Evolutionary conservation across 208 protist species (phyloP), one percentile per base, ranked within the genome.

Genomic region (Pavlovales sp.): DNA sequence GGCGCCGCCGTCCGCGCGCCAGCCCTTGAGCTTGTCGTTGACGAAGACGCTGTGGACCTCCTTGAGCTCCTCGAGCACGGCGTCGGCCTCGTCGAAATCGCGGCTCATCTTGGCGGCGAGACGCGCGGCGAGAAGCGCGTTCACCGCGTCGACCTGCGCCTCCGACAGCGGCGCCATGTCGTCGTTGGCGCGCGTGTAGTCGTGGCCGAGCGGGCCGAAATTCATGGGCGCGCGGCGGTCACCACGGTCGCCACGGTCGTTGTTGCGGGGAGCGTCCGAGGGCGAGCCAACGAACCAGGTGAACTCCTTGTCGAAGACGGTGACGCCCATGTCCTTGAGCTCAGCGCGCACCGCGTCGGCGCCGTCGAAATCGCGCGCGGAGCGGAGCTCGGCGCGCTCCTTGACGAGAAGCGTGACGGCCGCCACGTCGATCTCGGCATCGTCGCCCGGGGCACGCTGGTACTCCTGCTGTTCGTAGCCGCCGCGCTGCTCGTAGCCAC

Each of bases 141-240:
- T 47, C 39, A 82, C 32, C 5, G 2, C 30, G 28, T 44, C 32
- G 5, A 47, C 5, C 40, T 26, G 7, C 30, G 22, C 38, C 1
- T 5, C 78, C 20, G 7, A 11, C 2, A 82, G 78, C 78, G 44
- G 39, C 28, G 40, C 40, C 28, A 5, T 38, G 78, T 82, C 78
- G 78, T 82, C 78, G 32, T 5, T 40, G 41, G 78, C 2, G 42
- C 78, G 78, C 78, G 78, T 57, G 42, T 82, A 82, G 78, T 82
- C 78, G 78, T 82, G 78, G 39, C 78, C 78, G 30, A 38, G 30
- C 40, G 78, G 40, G 78, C 78, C 78, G 36, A 82, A 82, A 11
- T 82, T 40, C 34, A 75, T 34, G 66, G 26, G 66, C 66, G 7
- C 66, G 66, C 26, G 66, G 20, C 20, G 34, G 34, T 7, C 75